A percentile compares a stretch with the other conserved stretches of the same genome.
phyloP scores from a whole-genome alignment of 176 grass and related monocot species.

The barley (Hordeum vulgare) region DNA sequence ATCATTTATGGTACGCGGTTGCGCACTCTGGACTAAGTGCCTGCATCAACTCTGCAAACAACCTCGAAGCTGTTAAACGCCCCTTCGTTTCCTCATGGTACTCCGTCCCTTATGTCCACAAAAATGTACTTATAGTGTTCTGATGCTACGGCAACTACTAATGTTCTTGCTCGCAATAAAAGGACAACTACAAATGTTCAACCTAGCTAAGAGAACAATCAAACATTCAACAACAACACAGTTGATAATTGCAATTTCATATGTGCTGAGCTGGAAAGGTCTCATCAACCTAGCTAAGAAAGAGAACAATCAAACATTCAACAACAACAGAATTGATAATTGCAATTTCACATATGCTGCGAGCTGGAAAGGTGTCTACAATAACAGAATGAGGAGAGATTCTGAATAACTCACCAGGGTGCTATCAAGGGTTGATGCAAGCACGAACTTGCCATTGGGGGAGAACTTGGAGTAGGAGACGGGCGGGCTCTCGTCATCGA shows the following conservation, averaged over 20 bases:
- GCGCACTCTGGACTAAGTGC: not conserved
- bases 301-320: no score
- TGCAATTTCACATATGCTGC: not conserved
- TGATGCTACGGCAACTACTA: not conserved
- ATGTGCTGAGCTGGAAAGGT: not conserved
- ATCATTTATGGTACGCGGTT: not conserved
- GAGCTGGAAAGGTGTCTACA: not conserved
- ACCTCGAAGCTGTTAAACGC: not conserved
- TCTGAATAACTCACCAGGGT: constrained; percentile 63
- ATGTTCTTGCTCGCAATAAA: not conserved
- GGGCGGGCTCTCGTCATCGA: constrained; percentile 78
- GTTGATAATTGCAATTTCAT: not conserved
- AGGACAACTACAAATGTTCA: not conserved
- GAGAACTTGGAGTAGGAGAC: constrained; percentile 82
- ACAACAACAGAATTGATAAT: not conserved
- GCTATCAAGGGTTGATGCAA: constrained; percentile 81
- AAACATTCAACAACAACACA: not conserved
- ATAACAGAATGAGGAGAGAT: not conserved
- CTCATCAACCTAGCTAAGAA: not conserved
- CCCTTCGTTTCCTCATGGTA: not conserved
- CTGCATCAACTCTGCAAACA: not conserved
- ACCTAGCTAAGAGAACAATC: not conserved
- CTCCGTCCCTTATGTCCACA: not conserved
- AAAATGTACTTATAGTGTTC: not conserved
- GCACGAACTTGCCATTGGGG: constrained; percentile 92